These are phyloP conservation scores for Artomyces pyxidatus DNA, from an alignment of 768 basidiomycete species.

Conservation along the genomic window DNA sequence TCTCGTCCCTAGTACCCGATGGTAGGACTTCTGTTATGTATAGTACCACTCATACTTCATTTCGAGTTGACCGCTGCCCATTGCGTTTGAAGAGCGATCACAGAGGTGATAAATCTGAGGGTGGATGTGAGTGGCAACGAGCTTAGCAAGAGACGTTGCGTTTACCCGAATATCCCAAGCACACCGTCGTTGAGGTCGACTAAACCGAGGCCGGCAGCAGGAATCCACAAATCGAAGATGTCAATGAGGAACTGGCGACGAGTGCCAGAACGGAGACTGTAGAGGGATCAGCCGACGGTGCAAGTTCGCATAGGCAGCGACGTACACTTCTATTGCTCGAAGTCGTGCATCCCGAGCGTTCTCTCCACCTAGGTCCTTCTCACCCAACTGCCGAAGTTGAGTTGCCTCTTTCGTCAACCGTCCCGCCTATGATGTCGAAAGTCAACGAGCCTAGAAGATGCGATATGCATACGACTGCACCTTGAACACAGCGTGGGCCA, in stretches of 20 bases:
- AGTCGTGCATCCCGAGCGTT: conserved; percentile 58
- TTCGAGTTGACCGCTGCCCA: conserved; percentile 12
- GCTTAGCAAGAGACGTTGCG: conserved; percentile 23
- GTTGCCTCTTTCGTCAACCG: conserved; percentile 56
- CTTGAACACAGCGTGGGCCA: conserved; percentile 63
- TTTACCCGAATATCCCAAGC: conserved; percentile 83
- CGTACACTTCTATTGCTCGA: conserved; percentile 47
- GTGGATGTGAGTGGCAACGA: conserved; percentile 27
- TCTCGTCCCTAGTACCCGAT: not conserved
- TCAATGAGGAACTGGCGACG: conserved; percentile 82
- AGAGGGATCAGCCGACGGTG: conserved; percentile 8
- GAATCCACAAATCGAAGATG: conserved; percentile 81
- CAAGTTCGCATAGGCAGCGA: conserved; percentile 6
- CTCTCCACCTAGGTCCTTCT: conserved; percentile 62
- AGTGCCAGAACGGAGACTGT: conserved; percentile 54
- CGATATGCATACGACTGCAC: conserved; percentile 29
- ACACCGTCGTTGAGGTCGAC: conserved; percentile 76
- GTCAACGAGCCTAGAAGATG: too few species aligned
- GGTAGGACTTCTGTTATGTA: too few species aligned
- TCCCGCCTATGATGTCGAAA: conserved; percentile 43
- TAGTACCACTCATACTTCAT: too few species aligned
- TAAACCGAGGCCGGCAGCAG: conserved; percentile 72
- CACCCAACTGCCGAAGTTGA: conserved; percentile 43
- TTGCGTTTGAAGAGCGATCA: conserved; percentile 13
- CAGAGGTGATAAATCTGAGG: conserved; percentile 47